Evolutionary conservation across 2,329 filamentous ascomycete genomes (phyloP), one percentile per base, ranked within the genome.

Genomic region (Epichloe coenophiala): DNA sequence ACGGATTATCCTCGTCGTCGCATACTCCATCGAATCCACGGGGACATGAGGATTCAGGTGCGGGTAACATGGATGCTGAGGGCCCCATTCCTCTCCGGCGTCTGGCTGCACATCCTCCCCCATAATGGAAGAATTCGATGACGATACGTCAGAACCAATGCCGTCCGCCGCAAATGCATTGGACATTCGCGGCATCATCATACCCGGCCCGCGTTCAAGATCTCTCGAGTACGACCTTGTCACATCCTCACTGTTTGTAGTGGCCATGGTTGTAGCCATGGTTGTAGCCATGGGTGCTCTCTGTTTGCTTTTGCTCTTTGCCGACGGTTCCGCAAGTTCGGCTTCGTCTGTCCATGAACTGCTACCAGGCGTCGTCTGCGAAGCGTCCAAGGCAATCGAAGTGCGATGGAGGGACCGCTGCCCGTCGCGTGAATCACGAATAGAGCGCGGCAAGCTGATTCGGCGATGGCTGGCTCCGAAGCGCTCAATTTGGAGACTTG

Each of bases 31-130:
- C 7, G 88, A 94, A 51, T 82, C 74, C 11, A 86, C 63, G 0
- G 90, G 83, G 5, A 96, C 91, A 65, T 98, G 90, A 0, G 90
- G 86, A 62, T 97, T 97, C 39, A 88, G 72, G 62, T 97, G 93
- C 46, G 93, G 93, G 63, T 84, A 97, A 66, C 93, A 98, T 4
- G 93, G 91, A 64, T 98, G 93, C 40, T 85, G 81, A 13, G 90
- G 89, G 0, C 93, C 91, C 93, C 93, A 98, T 66, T 88, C 81
- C 48, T 88, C 81, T 55, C 86, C 84, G 49, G 82, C 74, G 31
- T 81, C 82, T 21, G 78, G 75, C 47, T 82, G 77, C 36, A 85
- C 75, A 45, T 83, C 77, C 35, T 81, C 78, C 78, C 78, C 78
- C 72, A 81, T 75, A 39, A 81, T 81, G 23, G 77, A 80, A 11